Conservation (phyloP, 768 basidiomycete species). For the Tephrocybe sp. region DNA sequence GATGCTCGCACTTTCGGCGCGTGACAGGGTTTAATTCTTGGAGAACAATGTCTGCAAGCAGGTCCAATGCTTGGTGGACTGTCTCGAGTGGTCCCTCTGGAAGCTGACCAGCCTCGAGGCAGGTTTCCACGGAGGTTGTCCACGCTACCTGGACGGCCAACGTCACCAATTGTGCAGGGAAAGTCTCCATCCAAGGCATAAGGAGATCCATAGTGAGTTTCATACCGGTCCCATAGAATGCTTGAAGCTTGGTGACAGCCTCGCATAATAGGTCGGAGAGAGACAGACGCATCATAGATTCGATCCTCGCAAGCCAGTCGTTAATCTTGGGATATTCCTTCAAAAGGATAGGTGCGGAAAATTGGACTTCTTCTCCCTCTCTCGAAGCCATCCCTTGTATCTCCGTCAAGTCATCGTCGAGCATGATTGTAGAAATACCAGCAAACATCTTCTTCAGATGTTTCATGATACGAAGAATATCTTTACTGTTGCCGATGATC, state of each 20-base stretch:
- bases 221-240: conserved; percentile 70
- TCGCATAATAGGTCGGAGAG: conserved; percentile 79
- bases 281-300: conserved; percentile 89
- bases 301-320: conserved; percentile 93
- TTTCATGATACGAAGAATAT: conserved; percentile 97
- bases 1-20: conserved; percentile 97
- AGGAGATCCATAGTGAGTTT: conserved; percentile 64
- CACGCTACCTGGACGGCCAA: conserved; percentile 94
- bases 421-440: conserved; percentile 83
- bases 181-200: conserved; percentile 89
- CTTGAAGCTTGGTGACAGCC: conserved; percentile 75
- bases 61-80: conserved; percentile 79
- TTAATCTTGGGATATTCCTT: conserved; percentile 98
- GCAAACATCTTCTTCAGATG: conserved; percentile 99
- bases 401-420: conserved; percentile 84
- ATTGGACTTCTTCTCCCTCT: conserved; percentile 91
- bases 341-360: conserved; percentile 78
- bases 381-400: conserved; percentile 94
- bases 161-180: conserved; percentile 94
- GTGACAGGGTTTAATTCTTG: conserved; percentile 86
- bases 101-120: conserved; percentile 52
- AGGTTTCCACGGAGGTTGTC: conserved; percentile 79
- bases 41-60: conserved; percentile 95
- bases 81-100: conserved; percentile 72
- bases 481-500: conserved; percentile 99